phyloP scores from a whole-genome alignment of 2,329 filamentous ascomycete species.

The Fusarium napiforme region DNA sequence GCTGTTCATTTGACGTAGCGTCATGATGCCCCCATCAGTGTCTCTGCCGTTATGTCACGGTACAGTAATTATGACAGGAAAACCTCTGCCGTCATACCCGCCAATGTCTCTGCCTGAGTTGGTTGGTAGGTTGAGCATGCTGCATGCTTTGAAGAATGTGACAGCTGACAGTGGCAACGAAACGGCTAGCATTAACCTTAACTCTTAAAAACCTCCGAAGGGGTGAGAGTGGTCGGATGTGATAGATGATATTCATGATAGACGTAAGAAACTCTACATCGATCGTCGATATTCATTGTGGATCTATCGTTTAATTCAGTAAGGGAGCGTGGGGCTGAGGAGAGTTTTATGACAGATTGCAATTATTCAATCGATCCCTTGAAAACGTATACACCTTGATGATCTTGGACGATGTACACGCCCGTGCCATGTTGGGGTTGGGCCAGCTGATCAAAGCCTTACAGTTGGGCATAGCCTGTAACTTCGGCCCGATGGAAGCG shows the following conservation, averaged over 20 bases:
- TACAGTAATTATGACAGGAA: fast-evolving
- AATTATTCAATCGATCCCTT: not conserved
- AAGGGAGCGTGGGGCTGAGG: not conserved
- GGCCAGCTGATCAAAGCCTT: not conserved
- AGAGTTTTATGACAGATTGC: not conserved
- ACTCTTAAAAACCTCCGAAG: not conserved
- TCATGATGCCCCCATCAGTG: fast-evolving
- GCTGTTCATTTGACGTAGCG: not conserved
- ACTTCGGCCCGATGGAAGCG: not conserved
- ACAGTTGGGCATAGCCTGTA: not conserved
- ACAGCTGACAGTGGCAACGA: not conserved
- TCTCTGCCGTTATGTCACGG: too few relatives aligned
- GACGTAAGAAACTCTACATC: not conserved
- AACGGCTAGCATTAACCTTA: not conserved
- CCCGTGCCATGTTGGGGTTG: not conserved
- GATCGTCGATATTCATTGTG: not conserved
- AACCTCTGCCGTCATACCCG: not conserved
- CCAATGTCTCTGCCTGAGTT: not conserved
- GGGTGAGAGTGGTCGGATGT: not conserved
- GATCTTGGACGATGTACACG: not conserved
- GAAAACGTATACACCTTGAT: not conserved
- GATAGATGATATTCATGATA: not conserved
- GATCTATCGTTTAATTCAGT: not conserved
- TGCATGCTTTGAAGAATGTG: not conserved
- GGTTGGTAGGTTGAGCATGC: not conserved